Base-by-base conservation (phyloP, 495 filamentous ascomycete species). In the Hypoxylon lienhwacheense region DNA sequence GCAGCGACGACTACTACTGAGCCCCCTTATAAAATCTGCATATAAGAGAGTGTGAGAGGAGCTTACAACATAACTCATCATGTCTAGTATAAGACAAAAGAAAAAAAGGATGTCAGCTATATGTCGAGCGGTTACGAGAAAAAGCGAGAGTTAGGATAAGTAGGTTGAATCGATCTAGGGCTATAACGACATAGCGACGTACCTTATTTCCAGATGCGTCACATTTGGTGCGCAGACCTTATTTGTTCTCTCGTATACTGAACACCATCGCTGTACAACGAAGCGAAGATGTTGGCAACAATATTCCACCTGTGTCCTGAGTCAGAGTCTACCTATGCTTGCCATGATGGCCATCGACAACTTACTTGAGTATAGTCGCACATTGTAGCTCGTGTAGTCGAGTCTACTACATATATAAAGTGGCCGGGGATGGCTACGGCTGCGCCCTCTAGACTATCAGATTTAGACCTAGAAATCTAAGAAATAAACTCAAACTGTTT, bases 301-400 rank as follows among this genome's bases (percentile, higher is more conserved):
- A 33, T 67, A 67, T 58, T 67, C 65, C 17, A 67, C 59, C 65
- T 67, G 21, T 12, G 31, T 31, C 21, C 24, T 5, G 8, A 4
- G 19, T 56, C 14, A 55, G 46, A 36, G 25, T 8, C 26, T 37
- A 12, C 8, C n/a, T 7, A 17, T 6, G 12, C 3, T 2, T 14
- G 14, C 10, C 28, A 17, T 25, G 12, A 2, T 21, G 5, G 5
- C 17, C 24, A 31, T 17, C 11, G 26, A 21, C n/a, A 43, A n/a
- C 47, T n/a, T 62, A 67, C 65, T 56, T 67, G 65, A 8, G 65
- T 63, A 40, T 67, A 67, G 44, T 67, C 65, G 46, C 65, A 67
- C 65, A 67, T 67, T 33, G 43, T 63, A 26, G 39, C 16, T 10
- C 12, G 24, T 20, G 32, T 7, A 16, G 14, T 10, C n/a, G n/a